Evolutionary conservation across 2,329 filamentous ascomycete species (phyloP), one percentile per base, ranked within the genome.

Genomic region (Xylogone sp.): DNA sequence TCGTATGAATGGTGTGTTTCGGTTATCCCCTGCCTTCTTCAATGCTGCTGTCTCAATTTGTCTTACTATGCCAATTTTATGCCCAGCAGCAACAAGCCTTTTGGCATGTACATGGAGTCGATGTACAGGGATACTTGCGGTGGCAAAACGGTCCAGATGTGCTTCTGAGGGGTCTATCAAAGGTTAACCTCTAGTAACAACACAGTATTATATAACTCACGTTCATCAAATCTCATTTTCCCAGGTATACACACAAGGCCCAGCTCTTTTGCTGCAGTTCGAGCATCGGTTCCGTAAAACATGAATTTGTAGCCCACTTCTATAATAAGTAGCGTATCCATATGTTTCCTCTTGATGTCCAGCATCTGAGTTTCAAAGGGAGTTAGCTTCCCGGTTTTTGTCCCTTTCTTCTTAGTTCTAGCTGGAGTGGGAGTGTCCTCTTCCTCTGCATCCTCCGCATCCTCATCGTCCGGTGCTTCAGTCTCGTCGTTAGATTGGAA

Each of bases 301-400:
- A 88, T 86, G 71, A 96, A 99, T 68, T 99, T 99, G 73, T 99
- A 99, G 47, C 94, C 94, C 8, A 97, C 94, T 68, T 99, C 93
- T 48, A 97, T 85, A 12, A 97, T 88, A 49, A 99, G 77, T 19
- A 99, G 63, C 0, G 93, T 94, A 65, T 97, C 94, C 73, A 90
- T 79, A 66, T 97, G 86, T 60, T 93, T 89, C 54, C 84, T 80
- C 72, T 99, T 99, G 69, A 99, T 96, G 18, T 96, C 92, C 5
- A 99, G 78, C 52, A 96, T 88, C 63, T 97, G 94, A 42, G 88
- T 81, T 68, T 97, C 92, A 84, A 99, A 88, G 0, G 94, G 94
- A 0, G 94, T 99, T 54, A 99, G 79, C 67, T 97, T 97, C 50
- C 79, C 78, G 2, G 78, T 76, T 67, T 83, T 85, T n/a, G 70